Percentiles rank a stretch among this genome's conserved stretches.
Conservation (phyloP, 257 asterid species). For the Coffea eugenioides region DNA sequence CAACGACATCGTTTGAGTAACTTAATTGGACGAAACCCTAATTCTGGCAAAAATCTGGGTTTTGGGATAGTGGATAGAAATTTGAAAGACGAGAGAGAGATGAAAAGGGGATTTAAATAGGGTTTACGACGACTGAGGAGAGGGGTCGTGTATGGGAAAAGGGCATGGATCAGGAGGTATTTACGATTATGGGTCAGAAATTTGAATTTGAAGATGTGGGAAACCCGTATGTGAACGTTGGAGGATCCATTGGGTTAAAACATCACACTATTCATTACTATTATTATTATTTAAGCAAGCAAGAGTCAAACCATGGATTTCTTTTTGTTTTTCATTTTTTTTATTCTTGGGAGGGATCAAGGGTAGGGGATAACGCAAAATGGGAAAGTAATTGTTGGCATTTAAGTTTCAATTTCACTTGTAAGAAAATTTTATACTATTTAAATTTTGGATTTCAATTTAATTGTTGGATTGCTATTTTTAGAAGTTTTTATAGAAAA, state of each 20-base stretch:
- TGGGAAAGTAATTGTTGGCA: no score
- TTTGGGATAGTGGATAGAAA: not conserved
- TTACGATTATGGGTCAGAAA: conserved; percentile 39
- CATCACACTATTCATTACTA: no score
- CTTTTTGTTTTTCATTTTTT: no score
- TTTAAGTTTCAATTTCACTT: no score
- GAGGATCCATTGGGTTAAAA: not conserved
- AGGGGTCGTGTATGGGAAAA: not conserved
- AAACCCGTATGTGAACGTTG: conserved; percentile 12
- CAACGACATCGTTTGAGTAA: conserved; percentile 51
- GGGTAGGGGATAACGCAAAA: no score
- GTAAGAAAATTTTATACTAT: no score
- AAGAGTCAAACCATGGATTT: no score
- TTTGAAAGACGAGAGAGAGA: conserved; percentile 22
- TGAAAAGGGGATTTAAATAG: conserved; percentile 26
- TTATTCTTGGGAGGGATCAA: no score
- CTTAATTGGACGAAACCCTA: conserved; percentile 9
- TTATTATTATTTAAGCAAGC: no score
- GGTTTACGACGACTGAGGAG: conserved; percentile 2
- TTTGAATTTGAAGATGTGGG: conserved; percentile 47
- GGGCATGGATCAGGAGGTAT: conserved; percentile 47
- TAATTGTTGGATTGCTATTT: no score
- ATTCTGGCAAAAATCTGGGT: not conserved
- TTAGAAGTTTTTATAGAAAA: no score
- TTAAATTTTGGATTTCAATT: no score